Evolutionary conservation across 164 flowering plant species (phyloP).

Genomic region (Dillenia turbinata): DNA sequence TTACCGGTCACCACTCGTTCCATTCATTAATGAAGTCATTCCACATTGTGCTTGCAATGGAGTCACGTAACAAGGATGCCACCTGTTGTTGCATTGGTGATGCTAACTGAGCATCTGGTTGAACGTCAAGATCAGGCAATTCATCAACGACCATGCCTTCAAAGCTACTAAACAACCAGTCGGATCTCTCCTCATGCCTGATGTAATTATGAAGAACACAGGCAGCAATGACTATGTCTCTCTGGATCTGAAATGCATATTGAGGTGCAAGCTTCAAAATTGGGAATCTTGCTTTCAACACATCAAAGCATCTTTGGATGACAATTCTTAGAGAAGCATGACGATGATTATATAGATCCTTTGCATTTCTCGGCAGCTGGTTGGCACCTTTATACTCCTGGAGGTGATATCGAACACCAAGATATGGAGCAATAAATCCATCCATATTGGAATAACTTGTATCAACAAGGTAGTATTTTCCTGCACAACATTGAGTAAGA

Average conservation of each 20-base stretch:
- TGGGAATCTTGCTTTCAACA: slow-evolving; percentile 63
- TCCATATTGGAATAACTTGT: slow-evolving; percentile 42
- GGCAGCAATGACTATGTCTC: slow-evolving; percentile 78
- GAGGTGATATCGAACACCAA: slow-evolving; percentile 45
- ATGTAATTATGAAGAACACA: slow-evolving; percentile 72
- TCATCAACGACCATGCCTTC: slow-evolving; percentile 29
- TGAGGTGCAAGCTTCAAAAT: slow-evolving; percentile 69
- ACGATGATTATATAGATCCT: slow-evolving; percentile 73
- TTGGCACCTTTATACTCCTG: slow-evolving; percentile 59
- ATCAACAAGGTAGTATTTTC: slow-evolving; percentile 77
- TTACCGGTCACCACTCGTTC: slow-evolving; percentile 55
- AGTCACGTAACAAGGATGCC: slow-evolving; percentile 38
- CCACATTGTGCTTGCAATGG: slow-evolving; percentile 65
- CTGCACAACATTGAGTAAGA: slow-evolving; percentile 24
- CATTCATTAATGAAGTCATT: slow-evolving; percentile 59
- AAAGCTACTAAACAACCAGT: slow-evolving; percentile 50
- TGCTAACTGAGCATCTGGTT: slow-evolving; percentile 32
- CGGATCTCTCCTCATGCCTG: slow-evolving; percentile 50
- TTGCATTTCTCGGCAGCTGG: slow-evolving; percentile 48
- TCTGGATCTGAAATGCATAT: slow-evolving; percentile 65
- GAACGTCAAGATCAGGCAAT: slow-evolving; percentile 35
- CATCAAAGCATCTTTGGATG: slow-evolving; percentile 38
- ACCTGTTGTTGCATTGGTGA: slow-evolving; percentile 41
- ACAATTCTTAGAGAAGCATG: slow-evolving; percentile 54
- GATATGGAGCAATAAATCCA: slow-evolving; percentile 69